Conservation (phyloP, 257 asterid genomes). For the Oldenlandia corymbosa region DNA sequence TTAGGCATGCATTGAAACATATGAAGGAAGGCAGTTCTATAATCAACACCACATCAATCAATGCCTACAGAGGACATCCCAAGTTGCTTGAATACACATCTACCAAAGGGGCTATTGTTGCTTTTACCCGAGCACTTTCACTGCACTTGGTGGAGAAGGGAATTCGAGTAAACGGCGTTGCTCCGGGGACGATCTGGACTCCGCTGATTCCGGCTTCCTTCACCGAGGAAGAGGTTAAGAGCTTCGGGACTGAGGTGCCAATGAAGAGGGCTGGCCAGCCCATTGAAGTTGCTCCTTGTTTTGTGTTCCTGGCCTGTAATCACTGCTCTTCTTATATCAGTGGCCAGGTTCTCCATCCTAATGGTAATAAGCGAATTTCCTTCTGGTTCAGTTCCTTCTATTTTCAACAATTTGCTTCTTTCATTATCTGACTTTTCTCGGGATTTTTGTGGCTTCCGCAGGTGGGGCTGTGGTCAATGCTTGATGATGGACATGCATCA, state of each 20-base stretch:
- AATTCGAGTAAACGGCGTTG: conserved; percentile 71
- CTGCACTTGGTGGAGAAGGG: conserved; percentile 46
- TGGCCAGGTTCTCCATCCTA: conserved; percentile 72
- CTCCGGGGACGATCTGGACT: conserved; percentile 79
- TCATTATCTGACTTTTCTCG: neutral
- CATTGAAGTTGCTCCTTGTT: conserved; percentile 60
- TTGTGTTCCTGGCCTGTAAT: conserved; percentile 58
- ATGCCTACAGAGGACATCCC: conserved; percentile 58
- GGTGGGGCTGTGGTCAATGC: conserved; percentile 53
- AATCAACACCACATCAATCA: conserved; percentile 65
- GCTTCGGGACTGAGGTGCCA: conserved; percentile 53
- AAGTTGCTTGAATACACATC: conserved; percentile 57
- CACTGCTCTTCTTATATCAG: conserved; percentile 57
- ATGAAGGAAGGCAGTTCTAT: conserved; percentile 65
- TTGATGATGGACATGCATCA: too few species aligned
- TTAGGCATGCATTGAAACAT: conserved; percentile 64
- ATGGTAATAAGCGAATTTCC: conserved; percentile 27
- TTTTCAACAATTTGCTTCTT: neutral
- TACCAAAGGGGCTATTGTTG: conserved; percentile 69
- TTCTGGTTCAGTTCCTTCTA: too few species aligned
- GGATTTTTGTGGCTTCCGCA: conserved; percentile 18
- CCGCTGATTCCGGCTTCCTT: conserved; percentile 68
- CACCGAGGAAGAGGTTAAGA: conserved; percentile 35
- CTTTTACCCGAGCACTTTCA: conserved; percentile 64
- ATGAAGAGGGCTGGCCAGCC: conserved; percentile 87